Conservation (phyloP, 306 rosid species). For the Corylus avellana region DNA sequence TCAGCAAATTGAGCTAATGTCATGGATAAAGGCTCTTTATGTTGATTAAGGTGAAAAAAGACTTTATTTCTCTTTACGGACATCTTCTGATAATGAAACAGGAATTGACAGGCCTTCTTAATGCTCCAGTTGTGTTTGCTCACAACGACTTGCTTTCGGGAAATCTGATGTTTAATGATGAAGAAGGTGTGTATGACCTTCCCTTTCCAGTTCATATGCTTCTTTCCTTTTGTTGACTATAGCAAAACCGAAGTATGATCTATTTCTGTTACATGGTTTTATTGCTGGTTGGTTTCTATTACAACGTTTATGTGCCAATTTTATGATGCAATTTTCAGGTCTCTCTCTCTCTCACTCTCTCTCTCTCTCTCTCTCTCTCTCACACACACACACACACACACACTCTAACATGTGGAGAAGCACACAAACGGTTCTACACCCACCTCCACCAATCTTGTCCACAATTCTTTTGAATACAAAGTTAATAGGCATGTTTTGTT, state of each 20-base stretch:
- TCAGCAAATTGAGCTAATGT: neutral
- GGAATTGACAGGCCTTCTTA: constrained; percentile 64
- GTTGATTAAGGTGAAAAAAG: constrained; percentile 6
- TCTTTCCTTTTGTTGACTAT: constrained; percentile 18
- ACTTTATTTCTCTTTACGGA: constrained; percentile 15
- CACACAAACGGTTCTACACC: neutral
- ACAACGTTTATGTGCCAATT: neutral
- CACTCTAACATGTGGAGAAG: neutral
- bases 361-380: no score
- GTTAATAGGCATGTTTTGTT: neutral
- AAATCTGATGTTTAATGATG: constrained; percentile 81
- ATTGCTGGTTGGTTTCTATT: neutral
- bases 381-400: neutral
- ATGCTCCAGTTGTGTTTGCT: constrained; percentile 78
- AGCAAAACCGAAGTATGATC: neutral
- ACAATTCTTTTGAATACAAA: constrained; percentile 17
- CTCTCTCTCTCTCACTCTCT: neutral
- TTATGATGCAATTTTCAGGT: neutral
- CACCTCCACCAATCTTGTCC: neutral
- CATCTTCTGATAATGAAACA: constrained; percentile 55
- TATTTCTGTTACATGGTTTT: constrained; percentile 1
- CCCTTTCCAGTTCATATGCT: constrained; percentile 5
- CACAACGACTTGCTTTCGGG: constrained; percentile 96
- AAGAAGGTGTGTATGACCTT: constrained; percentile 66
- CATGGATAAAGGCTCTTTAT: constrained; percentile 23